phyloP scores from a whole-genome alignment of 345 rosid species.

The Raphanus sativus region DNA sequence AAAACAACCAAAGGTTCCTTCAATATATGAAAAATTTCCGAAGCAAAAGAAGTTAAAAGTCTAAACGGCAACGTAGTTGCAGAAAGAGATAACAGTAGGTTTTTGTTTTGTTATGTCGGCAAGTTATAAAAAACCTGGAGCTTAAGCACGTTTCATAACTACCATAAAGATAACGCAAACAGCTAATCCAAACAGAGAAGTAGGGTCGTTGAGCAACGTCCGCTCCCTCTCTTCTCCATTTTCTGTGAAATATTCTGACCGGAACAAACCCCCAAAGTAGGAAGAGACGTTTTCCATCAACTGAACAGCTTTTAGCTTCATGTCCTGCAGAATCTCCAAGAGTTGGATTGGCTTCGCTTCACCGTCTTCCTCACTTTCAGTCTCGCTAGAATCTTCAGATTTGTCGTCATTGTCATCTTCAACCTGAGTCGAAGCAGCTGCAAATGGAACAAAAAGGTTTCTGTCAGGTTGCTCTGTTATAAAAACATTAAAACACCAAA shows the following conservation, averaged over 20 bases:
- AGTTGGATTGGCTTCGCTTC: conserved; percentile 23
- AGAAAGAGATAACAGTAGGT: not conserved
- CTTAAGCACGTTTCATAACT: conserved; percentile 54
- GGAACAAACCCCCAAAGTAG: conserved; percentile 52
- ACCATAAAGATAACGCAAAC: conserved; percentile 62
- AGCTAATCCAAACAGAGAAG: conserved; percentile 61
- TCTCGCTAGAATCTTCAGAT: conserved; percentile 39
- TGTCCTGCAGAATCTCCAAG: conserved; percentile 39
- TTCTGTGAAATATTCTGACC: conserved; percentile 38
- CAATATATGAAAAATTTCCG: too few species aligned
- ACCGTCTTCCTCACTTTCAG: conserved; percentile 10
- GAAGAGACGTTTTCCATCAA: conserved; percentile 54
- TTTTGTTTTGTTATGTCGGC: conserved; percentile 36
- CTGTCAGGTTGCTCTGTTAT: not conserved
- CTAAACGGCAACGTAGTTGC: conserved; percentile 9
- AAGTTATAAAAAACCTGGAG: conserved; percentile 25
- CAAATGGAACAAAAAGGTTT: conserved; percentile 26
- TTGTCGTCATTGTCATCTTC: conserved; percentile 24
- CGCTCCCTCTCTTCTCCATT: conserved; percentile 37
- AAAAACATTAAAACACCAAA: not conserved
- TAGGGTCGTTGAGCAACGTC: conserved; percentile 37
- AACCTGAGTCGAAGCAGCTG: conserved; percentile 19
- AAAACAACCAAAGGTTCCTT: too few species aligned
- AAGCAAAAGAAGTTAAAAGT: too few species aligned
- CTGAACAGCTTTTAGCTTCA: conserved; percentile 50